These are phyloP conservation scores for Bisporella sp. DNA, from an alignment of 2,329 filamentous ascomycete species.

Conservation along the genomic window DNA sequence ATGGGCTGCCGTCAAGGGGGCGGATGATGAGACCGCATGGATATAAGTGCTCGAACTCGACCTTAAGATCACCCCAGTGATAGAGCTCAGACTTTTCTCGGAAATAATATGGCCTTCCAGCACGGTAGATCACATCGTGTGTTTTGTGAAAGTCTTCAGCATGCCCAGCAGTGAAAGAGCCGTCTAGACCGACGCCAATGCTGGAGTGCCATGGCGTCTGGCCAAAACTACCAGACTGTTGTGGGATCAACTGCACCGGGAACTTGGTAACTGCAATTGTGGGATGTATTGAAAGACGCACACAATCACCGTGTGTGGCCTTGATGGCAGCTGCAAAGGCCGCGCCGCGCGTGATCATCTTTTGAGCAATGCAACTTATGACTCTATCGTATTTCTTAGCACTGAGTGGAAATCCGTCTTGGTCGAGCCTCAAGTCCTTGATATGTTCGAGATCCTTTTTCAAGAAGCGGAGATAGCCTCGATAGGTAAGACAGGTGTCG, in stretches of 20 bases:
- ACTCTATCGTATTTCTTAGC: neutral
- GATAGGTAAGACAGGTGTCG: neutral
- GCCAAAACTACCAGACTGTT: neutral
- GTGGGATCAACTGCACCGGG: neutral
- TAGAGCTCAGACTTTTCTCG: neutral
- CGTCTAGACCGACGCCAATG: neutral
- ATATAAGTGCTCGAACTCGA: neutral
- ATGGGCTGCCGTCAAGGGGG: neutral
- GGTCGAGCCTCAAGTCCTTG: neutral
- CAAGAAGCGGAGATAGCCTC: neutral
- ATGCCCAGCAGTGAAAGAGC: neutral
- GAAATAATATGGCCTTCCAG: neutral
- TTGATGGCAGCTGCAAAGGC: neutral
- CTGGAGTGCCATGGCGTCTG: neutral
- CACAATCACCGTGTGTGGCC: neutral
- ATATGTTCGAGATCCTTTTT: neutral
- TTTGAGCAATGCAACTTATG: neutral
- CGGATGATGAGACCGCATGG: neutral
- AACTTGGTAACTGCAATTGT: slow-evolving; percentile 34
- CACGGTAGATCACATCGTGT: neutral
- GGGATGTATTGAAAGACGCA: slow-evolving; percentile 14
- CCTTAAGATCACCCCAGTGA: neutral
- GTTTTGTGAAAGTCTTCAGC: neutral
- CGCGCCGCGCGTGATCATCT: neutral
- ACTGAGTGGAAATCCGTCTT: neutral